A percentile compares a stretch with the other conserved stretches of the same genome.
phyloP scores from a whole-genome alignment of 208 protist genomes.

The Trypanosomatidae sp. region DNA sequence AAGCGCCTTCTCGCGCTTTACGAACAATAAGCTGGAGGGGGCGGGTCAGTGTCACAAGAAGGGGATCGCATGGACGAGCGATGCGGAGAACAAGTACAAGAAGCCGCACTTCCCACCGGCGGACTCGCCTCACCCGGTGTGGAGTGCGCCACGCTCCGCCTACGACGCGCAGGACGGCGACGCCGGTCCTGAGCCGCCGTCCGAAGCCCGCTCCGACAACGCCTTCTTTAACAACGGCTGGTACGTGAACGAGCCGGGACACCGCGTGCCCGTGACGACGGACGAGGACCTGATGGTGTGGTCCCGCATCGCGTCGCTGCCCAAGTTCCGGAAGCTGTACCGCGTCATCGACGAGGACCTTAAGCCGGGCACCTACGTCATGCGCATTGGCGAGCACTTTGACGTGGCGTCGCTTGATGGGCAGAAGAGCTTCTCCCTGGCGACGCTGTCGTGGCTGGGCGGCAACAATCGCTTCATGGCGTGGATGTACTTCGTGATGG shows the following conservation, averaged over 20 bases:
- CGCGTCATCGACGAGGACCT: constrained; percentile 89
- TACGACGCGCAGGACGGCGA: constrained; percentile 31
- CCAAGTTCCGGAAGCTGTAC: constrained; percentile 98
- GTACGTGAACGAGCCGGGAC: constrained; percentile 81
- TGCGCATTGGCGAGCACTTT: constrained; percentile 92
- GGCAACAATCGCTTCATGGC: constrained; percentile 95
- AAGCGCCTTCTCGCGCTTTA: constrained; percentile 66
- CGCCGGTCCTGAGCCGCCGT: constrained; percentile 7
- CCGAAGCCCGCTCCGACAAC: constrained; percentile 45
- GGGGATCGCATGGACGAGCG: constrained; percentile 94
- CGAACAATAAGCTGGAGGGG: constrained; percentile 47
- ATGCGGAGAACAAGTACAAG: constrained; percentile 89
- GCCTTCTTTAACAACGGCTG: constrained; percentile 81
- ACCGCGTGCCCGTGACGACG: constrained; percentile 78
- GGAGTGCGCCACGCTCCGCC: constrained; percentile 45
- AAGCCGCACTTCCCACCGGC: constrained; percentile 35
- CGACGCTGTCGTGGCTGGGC: constrained; percentile 94
- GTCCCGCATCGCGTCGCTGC: constrained; percentile 95
- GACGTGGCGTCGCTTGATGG: constrained; percentile 91
- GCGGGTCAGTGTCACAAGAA: constrained; percentile 77
- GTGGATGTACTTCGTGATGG: constrained; percentile 92
- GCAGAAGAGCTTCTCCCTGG: constrained; percentile 95
- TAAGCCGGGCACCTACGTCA: constrained; percentile 79
- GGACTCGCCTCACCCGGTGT: constrained; percentile 21
- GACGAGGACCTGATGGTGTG: constrained; percentile 99